These are phyloP conservation scores for Cytospora paraplurivora DNA, from an alignment of 2,329 filamentous ascomycete species.

Conservation along the genomic window DNA sequence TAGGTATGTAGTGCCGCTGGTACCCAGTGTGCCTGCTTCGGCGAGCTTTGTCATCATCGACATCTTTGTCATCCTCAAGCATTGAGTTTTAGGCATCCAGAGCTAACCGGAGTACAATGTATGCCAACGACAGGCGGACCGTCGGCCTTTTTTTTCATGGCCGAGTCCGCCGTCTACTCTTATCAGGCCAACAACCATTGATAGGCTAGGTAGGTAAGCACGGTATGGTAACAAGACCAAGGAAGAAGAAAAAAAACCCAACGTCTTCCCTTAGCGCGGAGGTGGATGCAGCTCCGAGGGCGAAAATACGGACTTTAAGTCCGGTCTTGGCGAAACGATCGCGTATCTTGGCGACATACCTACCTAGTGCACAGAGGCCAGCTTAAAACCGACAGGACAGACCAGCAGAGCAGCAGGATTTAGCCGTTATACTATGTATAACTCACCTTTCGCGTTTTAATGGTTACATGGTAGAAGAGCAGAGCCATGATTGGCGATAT, in stretches of 20 bases:
- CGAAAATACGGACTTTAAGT: neutral
- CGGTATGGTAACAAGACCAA: neutral
- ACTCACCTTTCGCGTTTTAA: too few species aligned
- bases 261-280: neutral
- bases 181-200: too few species aligned
- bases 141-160: neutral
- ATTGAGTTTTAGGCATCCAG: too few species aligned
- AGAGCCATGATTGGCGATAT: too few species aligned
- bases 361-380: too few species aligned
- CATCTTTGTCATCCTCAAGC: neutral
- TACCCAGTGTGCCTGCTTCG: neutral
- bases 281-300: neutral
- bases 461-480: too few species aligned
- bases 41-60: neutral
- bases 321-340: neutral
- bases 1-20: too few species aligned
- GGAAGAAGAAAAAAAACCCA: neutral
- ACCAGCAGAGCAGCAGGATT: too few species aligned
- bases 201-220: too few species aligned
- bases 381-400: too few species aligned
- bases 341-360: neutral
- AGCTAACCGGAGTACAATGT: neutral
- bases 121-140: neutral
- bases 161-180: neutral
- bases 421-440: too few species aligned